Percentiles rank a stretch among this genome's conserved stretches.
Conservation (phyloP, 2,329 filamentous ascomycete genomes). For the Nemania bipapillata region DNA sequence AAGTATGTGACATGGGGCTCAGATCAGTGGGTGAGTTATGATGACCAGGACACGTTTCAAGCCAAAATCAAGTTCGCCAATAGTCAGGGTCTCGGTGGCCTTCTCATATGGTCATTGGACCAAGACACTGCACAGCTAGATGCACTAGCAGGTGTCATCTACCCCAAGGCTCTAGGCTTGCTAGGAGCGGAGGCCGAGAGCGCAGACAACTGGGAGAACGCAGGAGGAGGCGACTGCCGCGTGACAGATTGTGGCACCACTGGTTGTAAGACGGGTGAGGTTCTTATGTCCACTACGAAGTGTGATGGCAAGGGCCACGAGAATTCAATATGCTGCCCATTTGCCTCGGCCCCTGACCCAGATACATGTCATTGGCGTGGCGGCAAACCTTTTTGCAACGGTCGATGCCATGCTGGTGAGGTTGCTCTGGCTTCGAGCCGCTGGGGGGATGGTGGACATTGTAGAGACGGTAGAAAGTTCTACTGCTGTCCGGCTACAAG, state of each 20-base stretch:
- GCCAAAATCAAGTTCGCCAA: not conserved
- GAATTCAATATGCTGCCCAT: slow-evolving; percentile 47
- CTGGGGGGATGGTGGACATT: slow-evolving; percentile 48
- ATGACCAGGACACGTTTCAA: not conserved
- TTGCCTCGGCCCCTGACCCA: slow-evolving; percentile 48
- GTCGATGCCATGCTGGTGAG: slow-evolving; percentile 52
- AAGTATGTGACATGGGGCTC: slow-evolving; percentile 7
- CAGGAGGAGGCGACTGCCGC: slow-evolving; percentile 43
- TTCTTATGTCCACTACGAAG: slow-evolving; percentile 46
- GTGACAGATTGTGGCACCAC: slow-evolving; percentile 47
- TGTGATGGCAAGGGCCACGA: slow-evolving; percentile 40
- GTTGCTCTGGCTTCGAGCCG: slow-evolving; percentile 48
- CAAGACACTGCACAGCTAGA: slow-evolving; percentile 41
- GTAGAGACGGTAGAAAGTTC: slow-evolving; percentile 48
- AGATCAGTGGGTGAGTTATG: slow-evolving; percentile 19
- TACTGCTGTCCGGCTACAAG: slow-evolving; percentile 49
- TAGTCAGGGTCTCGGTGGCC: not conserved
- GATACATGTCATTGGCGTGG: slow-evolving; percentile 52
- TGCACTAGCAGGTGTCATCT: slow-evolving; percentile 47
- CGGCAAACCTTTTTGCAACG: slow-evolving; percentile 46
- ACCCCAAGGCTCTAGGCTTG: slow-evolving; percentile 49
- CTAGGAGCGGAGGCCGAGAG: slow-evolving; percentile 24
- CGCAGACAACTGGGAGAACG: slow-evolving; percentile 34
- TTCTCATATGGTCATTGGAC: not conserved
- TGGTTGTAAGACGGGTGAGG: slow-evolving; percentile 49